Evolutionary conservation across 2,329 filamentous ascomycete genomes (phyloP).

Genomic region (Nemania abortiva): DNA sequence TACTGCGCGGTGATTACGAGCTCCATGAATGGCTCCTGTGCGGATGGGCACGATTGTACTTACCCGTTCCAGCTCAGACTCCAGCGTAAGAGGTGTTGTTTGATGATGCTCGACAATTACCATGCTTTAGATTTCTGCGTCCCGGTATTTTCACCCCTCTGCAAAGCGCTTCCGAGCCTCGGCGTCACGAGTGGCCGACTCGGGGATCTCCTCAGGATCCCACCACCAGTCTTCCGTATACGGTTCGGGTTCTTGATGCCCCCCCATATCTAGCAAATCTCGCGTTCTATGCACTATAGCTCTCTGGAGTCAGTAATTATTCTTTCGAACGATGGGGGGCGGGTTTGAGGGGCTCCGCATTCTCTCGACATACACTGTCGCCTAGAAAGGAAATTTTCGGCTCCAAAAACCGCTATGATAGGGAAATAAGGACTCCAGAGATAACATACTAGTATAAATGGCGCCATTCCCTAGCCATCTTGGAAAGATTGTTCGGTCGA

Average conservation of each 20-base stretch:
- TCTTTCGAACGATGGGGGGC: background rate
- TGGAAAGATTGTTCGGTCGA: constrained; percentile 19
- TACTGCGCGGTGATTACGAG: too few species aligned
- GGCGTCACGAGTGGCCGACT: constrained; percentile 1
- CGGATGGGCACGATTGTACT: too few species aligned
- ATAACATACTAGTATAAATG: constrained; percentile 9
- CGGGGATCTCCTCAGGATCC: constrained; percentile 20
- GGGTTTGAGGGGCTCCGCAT: constrained; percentile 1
- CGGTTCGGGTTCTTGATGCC: constrained; percentile 7
- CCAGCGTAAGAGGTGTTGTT: too few species aligned
- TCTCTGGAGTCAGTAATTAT: constrained; percentile 2
- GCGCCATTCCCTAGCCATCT: constrained; percentile 16
- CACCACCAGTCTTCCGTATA: constrained; percentile 22
- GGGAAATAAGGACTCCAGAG: background rate
- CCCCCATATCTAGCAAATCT: background rate
- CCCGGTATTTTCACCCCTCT: too few species aligned
- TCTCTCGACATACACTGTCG: background rate
- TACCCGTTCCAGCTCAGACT: too few species aligned
- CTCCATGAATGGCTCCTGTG: too few species aligned
- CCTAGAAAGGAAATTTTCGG: background rate
- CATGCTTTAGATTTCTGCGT: too few species aligned
- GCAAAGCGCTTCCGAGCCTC: constrained; percentile 15
- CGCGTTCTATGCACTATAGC: constrained; percentile 8
- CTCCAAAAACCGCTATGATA: background rate
- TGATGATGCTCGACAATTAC: too few species aligned